Evolutionary conservation across 2,329 filamentous ascomycete genomes (phyloP), one percentile per base, ranked within the genome.

Genomic region (Ophioceras dolichostomum): DNA sequence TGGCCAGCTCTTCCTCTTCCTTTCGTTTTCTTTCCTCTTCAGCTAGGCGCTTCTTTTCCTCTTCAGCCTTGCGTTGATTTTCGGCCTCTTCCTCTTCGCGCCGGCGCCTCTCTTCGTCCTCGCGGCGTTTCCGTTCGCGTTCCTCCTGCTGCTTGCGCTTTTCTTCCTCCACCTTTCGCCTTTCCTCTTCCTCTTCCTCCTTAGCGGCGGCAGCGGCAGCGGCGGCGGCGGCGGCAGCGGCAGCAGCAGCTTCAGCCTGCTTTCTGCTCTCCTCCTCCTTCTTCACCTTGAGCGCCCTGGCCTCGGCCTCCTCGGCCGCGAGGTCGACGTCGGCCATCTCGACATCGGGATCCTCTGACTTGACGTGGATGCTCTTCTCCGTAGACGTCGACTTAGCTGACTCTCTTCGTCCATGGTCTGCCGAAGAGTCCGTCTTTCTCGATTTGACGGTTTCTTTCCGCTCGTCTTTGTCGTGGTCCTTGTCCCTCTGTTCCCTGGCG

Each of bases 361-460:
- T 74, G 29, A 76, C 68, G 34, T 67, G 65, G n/a, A 74, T 70
- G 38, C 59, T 65, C 46, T 66, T 69, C 29, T 73, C 70, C 4
- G 56, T 54, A 2, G 57, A 50, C 9, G 47, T 50, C 2, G 56
- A 55, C 43, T 65, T 68, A 13, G 55, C 51, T 3, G 53, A 55
- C 20, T 68, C 64, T 34, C 59, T 59, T 3, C 62, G 59, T 18
- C 59, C 57, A n/a, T 58, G 56, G 31, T 52, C 61, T 7, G 47
- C 49, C 2, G 48, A 42, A 1, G 41, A 18, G 12, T 60, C 56
- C 2, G 48, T 39, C 48, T 61, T 64, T 39, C 54, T 64, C 37
- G 43, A 40, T 48, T 60, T 69, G 29, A 16, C 30, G 59, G 48
- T 0, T 41, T 39, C 6, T 31, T 49, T 59, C 19, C 59, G 57